A percentile compares a stretch with the other conserved stretches of the same genome.
Evolutionary conservation across 2,329 filamentous ascomycete species (phyloP).

Genomic region (Aurifilum marmelostoma): DNA sequence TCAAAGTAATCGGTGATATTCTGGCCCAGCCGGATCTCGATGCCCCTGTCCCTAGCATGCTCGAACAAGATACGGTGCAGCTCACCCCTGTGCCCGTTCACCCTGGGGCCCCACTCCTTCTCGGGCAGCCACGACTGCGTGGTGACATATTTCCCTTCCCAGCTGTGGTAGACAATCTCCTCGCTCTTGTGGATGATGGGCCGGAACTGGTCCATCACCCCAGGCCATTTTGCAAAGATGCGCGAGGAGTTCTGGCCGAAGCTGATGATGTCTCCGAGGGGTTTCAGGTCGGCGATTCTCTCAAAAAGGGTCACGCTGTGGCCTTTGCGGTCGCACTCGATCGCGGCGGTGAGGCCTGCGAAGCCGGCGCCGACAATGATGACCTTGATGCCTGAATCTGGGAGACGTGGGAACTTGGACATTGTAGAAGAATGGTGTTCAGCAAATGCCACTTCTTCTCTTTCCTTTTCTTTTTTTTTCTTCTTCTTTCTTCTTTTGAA

Average conservation of each 20-base stretch:
- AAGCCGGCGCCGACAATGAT: slow-evolving; percentile 56
- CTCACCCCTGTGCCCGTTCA: slow-evolving; percentile 59
- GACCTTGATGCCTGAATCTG: slow-evolving; percentile 44
- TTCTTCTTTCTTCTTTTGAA: too few species aligned
- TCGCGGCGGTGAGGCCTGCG: slow-evolving; percentile 59
- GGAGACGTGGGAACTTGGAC: slow-evolving; percentile 9
- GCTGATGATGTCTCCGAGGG: slow-evolving; percentile 54
- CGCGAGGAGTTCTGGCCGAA: slow-evolving; percentile 61
- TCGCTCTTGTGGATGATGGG: slow-evolving; percentile 52
- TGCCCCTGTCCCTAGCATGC: slow-evolving; percentile 50
- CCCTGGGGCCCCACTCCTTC: slow-evolving; percentile 46
- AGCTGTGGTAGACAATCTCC: slow-evolving; percentile 43
- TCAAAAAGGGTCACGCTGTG: slow-evolving; percentile 52
- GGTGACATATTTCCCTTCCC: slow-evolving; percentile 53
- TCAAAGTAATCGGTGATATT: slow-evolving; percentile 51
- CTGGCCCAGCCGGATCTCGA: slow-evolving; percentile 49
- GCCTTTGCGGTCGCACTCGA: slow-evolving; percentile 59
- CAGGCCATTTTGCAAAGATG: slow-evolving; percentile 60
- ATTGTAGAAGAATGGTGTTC: neutral
- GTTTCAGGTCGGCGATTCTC: slow-evolving; percentile 48
- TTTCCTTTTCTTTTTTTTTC: too few species aligned
- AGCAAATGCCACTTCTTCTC: too few species aligned
- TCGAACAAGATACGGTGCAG: slow-evolving; percentile 54
- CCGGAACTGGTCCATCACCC: slow-evolving; percentile 51
- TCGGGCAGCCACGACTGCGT: slow-evolving; percentile 41